A percentile compares a stretch with the other conserved stretches of the same genome.
Conservation (phyloP, 345 rosid species). For the Boechera retrofracta region DNA sequence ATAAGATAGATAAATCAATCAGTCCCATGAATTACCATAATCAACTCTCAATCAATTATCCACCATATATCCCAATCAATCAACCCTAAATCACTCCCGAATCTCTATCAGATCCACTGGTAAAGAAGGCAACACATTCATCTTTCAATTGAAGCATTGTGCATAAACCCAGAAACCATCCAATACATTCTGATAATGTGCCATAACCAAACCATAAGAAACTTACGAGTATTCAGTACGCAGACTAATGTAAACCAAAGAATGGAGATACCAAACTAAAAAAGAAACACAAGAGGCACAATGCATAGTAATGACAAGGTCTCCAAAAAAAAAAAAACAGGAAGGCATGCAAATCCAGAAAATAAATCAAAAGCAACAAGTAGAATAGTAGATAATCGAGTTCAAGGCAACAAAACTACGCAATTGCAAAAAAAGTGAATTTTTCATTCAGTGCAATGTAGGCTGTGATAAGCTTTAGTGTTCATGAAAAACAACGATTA, state of each 20-base stretch:
- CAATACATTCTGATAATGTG: not conserved
- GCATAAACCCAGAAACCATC: not conserved
- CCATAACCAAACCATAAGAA: no score
- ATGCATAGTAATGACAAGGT: no score
- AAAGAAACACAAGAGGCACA: no score
- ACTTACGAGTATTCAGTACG: no score
- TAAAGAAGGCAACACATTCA: constrained; percentile 6
- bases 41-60: not conserved
- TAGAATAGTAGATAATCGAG: not conserved
- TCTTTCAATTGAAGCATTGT: not conserved
- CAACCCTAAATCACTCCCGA: constrained; percentile 13
- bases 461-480: not conserved
- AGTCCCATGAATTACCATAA: constrained; percentile 7
- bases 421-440: constrained; percentile 11
- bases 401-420: not conserved
- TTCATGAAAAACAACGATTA: not conserved
- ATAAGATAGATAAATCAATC: constrained; percentile 8
- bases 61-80: not conserved
- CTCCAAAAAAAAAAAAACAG: no score
- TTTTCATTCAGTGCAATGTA: not conserved
- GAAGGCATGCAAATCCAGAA: no score
- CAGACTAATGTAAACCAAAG: no score
- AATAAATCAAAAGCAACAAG: not conserved
- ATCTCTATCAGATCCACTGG: not conserved
- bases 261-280: no score